A percentile compares a stretch with the other conserved stretches of the same genome.
Evolutionary conservation across 129 eudicot species (phyloP).

Genomic region (Chrysanthemum lavandulifolium): DNA sequence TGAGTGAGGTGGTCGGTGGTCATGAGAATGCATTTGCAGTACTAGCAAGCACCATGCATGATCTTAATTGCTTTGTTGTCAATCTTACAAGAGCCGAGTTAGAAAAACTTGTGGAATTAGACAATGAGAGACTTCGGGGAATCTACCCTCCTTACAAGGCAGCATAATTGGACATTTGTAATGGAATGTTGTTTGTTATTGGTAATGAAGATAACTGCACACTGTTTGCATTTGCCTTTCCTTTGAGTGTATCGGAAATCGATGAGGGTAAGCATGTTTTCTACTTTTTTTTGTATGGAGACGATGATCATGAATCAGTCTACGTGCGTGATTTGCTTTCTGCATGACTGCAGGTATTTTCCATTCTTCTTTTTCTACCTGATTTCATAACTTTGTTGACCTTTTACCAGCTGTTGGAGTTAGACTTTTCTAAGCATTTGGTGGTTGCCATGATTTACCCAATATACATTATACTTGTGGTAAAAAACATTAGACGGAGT

Average conservation of each 20-base stretch:
- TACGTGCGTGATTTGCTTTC: neutral
- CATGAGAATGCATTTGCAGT: conserved; percentile 28
- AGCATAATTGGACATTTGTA: neutral
- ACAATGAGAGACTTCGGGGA: conserved; percentile 30
- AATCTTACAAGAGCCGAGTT: conserved; percentile 28
- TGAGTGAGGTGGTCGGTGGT: conserved; percentile 38
- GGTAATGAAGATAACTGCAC: neutral
- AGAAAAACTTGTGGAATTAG: conserved; percentile 33
- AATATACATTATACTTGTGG: too few species aligned
- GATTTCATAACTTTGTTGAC: neutral
- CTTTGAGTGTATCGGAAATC: neutral
- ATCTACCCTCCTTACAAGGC: conserved; percentile 39
- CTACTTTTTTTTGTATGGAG: neutral
- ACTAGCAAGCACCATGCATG: conserved; percentile 10
- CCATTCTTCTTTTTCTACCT: neutral
- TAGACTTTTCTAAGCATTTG: too few species aligned
- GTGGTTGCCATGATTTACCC: too few species aligned
- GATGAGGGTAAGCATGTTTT: neutral
- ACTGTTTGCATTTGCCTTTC: neutral
- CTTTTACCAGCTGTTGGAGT: too few species aligned
- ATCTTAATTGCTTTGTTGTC: conserved; percentile 26
- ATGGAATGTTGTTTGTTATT: neutral
- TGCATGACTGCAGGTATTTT: neutral
- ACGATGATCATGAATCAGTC: neutral
- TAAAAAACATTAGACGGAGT: too few species aligned